These are phyloP conservation scores for Rhipidocladum racemiflorum DNA, from an alignment of 176 grass and related monocot genomes.

Conservation along the genomic window DNA sequence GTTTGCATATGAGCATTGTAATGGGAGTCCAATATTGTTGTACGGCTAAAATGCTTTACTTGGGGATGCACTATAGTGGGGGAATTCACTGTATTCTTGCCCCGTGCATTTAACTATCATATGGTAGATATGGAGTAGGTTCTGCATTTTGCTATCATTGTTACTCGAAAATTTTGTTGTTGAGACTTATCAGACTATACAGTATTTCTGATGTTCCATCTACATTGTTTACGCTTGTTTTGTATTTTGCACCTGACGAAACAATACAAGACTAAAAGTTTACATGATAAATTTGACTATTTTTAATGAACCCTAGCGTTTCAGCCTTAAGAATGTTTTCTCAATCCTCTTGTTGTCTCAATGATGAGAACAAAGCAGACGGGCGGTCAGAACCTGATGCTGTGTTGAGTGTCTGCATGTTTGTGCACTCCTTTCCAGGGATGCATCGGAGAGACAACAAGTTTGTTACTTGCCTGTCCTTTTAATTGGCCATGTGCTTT, in stretches of 20 bases:
- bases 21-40: background rate
- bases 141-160: background rate
- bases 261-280: background rate
- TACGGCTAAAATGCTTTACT: background rate
- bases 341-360: background rate
- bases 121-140: background rate
- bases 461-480: background rate
- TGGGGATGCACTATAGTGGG: background rate
- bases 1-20: background rate
- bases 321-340: background rate
- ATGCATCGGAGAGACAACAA: conserved; percentile 36
- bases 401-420: conserved; percentile 49
- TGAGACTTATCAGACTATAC: background rate
- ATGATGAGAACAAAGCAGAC: conserved; percentile 42
- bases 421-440: conserved; percentile 7
- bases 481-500: background rate
- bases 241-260: background rate
- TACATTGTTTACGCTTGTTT: background rate
- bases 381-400: conserved; percentile 55
- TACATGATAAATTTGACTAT: background rate
- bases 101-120: background rate
- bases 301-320: background rate
- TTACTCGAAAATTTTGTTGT: background rate
- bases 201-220: background rate
- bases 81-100: background rate